phyloP scores from a whole-genome alignment of 1,139 yeast species.

The Nakaseomyces bracarensis region DNA sequence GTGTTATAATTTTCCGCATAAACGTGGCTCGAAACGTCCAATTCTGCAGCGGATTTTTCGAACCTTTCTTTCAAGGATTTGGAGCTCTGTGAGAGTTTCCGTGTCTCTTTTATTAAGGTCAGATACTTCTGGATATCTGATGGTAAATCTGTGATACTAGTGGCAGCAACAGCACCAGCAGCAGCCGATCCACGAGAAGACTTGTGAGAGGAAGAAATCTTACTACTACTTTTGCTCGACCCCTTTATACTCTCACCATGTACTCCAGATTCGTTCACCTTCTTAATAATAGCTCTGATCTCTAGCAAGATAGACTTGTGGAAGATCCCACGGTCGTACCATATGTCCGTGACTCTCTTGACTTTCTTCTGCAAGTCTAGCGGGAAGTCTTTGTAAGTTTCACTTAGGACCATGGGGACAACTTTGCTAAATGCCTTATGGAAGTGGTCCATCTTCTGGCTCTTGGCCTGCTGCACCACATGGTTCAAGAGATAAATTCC shows the following conservation, averaged over 20 bases:
- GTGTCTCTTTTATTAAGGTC: conserved; percentile 14
- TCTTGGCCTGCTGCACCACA: conserved; percentile 73
- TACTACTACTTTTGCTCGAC: too few species aligned
- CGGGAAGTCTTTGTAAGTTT: conserved; percentile 24
- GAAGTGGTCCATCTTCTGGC: conserved; percentile 56
- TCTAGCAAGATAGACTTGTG: conserved; percentile 37
- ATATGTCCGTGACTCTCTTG: conserved; percentile 60
- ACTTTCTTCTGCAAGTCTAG: conserved; percentile 44
- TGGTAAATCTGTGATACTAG: too few species aligned
- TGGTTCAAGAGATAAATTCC: conserved; percentile 74
- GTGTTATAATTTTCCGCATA: conserved; percentile 27
- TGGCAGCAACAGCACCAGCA: too few species aligned
- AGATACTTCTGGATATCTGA: conserved; percentile 17
- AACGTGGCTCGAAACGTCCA: conserved; percentile 26
- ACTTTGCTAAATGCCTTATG: conserved; percentile 49
- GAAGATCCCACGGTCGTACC: conserved; percentile 67
- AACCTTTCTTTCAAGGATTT: conserved; percentile 23
- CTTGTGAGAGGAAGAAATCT: neutral
- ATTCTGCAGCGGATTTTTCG: conserved; percentile 25
- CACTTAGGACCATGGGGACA: conserved; percentile 34
- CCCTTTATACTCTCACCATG: neutral
- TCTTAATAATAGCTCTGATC: conserved; percentile 23
- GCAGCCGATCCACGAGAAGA: neutral
- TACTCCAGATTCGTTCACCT: neutral
- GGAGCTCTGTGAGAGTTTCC: conserved; percentile 17